Evolutionary conservation across 352 stramenopile genomes (phyloP), one percentile per base, ranked within the genome.

Genomic region (Globisporangium middletonii): DNA sequence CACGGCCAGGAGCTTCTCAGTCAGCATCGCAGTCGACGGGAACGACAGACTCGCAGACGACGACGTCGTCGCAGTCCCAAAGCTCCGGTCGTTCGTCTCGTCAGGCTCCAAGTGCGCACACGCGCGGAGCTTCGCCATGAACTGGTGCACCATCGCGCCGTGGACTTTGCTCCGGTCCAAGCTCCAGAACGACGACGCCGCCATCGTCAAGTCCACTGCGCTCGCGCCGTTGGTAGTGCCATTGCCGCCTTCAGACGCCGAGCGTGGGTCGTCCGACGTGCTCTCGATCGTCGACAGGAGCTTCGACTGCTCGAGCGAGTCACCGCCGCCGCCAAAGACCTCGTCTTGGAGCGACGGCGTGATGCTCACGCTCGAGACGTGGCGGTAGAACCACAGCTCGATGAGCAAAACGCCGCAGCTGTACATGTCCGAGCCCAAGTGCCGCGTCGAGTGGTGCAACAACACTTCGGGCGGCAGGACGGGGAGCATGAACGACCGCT

Each of bases 391-490:
- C 71, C 74, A 86, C 23, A 86, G 51, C 37, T 89, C 72, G 15
- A 83, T 53, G 28, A 87, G 64, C 35, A 89, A 51, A 12, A 89
- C 71, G 9, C 76, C 79, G 13, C 73, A 63, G 35, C 72, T 79
- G 67, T 87, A 87, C 38, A 87, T 82, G 43, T 87, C 79, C 2
- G 67, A 67, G 33, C 69, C 50, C 52, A 71, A 54, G 59, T 80
- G 57, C 13, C 71, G 58, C 11, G 70, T 60, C 18, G 65, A 64
- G 41, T 75, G 59, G 42, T 71, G 46, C 23, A 84, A 44, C 18
- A 85, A 44, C 18, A 85, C 60, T 51, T 87, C 79, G 1, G 76
- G 75, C 0, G 76, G 68, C 13, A 83, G 49, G 3, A 89, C 28
- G 2, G 78, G 74, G 2, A 86, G 50, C 37, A 62, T 62, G n/a